A percentile compares a stretch with the other conserved stretches of the same genome.
Evolutionary conservation across 139 green algal species (phyloP).

Genomic region (Asterochloris sp.): DNA sequence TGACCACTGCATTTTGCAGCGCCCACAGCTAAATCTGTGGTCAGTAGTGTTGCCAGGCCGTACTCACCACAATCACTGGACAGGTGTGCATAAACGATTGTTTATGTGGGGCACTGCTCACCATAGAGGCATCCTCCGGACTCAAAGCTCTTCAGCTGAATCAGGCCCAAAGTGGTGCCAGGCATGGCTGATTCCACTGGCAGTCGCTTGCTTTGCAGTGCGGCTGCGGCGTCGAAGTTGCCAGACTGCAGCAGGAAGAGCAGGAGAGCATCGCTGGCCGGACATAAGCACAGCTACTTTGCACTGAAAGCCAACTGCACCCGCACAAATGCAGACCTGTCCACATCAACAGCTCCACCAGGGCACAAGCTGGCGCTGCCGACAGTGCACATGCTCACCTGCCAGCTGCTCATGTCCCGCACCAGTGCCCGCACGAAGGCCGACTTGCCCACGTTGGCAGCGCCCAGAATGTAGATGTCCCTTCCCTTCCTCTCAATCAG

Average conservation of each 20-base stretch:
- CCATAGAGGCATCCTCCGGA: constrained; percentile 66
- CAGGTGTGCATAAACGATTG: too few relatives aligned
- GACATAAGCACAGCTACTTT: too few relatives aligned
- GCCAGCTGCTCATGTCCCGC: constrained; percentile 6
- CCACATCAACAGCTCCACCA: too few relatives aligned
- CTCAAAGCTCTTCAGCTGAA: constrained; percentile 79
- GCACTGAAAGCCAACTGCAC: too few relatives aligned
- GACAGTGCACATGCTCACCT: not conserved
- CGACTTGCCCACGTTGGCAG: constrained; percentile 96
- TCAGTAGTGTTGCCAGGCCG: too few relatives aligned
- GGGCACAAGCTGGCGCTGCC: too few relatives aligned
- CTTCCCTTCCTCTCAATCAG: constrained; percentile 71
- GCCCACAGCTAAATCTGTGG: too few relatives aligned
- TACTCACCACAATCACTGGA: too few relatives aligned
- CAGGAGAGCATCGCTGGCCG: too few relatives aligned
- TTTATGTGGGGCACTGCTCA: not conserved
- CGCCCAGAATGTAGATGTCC: constrained; percentile 92
- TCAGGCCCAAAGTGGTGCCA: constrained; percentile 56
- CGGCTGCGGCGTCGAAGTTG: constrained; percentile 17
- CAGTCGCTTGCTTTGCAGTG: constrained; percentile 32
- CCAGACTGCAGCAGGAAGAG: not conserved
- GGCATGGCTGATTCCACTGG: constrained; percentile 90
- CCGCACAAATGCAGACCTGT: too few relatives aligned
- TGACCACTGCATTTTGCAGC: too few relatives aligned
- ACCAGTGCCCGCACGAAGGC: constrained; percentile 79